Base-by-base conservation (phyloP, 805 yeast species). In the Candida nanaspora region DNA sequence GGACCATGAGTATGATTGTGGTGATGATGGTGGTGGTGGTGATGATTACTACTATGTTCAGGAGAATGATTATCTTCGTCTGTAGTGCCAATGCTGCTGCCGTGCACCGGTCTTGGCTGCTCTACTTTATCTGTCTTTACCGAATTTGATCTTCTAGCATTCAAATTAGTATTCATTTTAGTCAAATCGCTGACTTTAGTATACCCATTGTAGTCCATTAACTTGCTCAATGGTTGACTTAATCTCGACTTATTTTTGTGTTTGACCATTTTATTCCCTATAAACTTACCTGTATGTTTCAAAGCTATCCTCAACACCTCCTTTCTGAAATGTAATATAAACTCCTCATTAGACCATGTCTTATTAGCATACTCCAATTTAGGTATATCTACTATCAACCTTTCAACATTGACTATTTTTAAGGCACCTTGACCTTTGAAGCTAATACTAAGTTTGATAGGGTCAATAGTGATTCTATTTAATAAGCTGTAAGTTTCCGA, bases 341-440 rank as follows among this genome's bases (percentile, higher is more conserved):
- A 63, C 46, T 89, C 97, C 40, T 80, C 70, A 39, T 76, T 69
- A 1, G 94, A 80, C 82, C 93, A 80, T 3, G 83, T 70, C 62
- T 74, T 76, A 58, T 83, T 76, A 22, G 57, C 49, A 53, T 82
- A 77, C 40, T 67, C 64, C 36, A 87, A 61, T 7, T 61, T 66
- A 3, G 97, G 96, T 39, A 86, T 58, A 6, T 69, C 69, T 37
- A 91, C 63, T 11, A 68, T 71, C 50, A 91, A 77, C 47, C 82
- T 76, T 35, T 87, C 80, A 4, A 91, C 85, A 55, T 88, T 87
- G 26, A 86, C 70, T 37, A 91, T 62, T 47, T 80, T 77, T 46
- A 76, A 68, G 23, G 77, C 70, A 15, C 88, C 86, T 18, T 77
- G 77, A 3, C 94, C 95, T 55, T 79, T 80, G 65, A 86, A 89